Base-by-base conservation (phyloP, 345 rosid species). In the Euphorbia peplus region DNA sequence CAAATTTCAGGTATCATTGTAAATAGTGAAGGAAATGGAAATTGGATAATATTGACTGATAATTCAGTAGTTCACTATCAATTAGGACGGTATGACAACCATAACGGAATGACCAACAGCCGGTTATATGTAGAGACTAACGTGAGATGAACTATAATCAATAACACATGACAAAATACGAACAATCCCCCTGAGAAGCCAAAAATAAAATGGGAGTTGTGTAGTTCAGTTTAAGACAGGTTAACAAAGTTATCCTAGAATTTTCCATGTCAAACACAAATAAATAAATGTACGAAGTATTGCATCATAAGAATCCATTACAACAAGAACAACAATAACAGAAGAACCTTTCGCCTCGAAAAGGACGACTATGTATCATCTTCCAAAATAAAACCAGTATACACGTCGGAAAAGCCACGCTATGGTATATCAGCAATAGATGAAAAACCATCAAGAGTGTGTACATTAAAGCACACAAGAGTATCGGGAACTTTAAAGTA, bases 1-100 rank as follows among this genome's bases (percentile, higher is more conserved):
- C 9, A 70, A 58, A 44, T 28, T 66, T 26, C 26, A 60, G 42
- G 35, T 37, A 37, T 69, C 22, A 60, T 48, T 22, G 56, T 26
- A 48, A 59, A 65, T 57, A 29, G 48, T 28, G 41, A 14, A 28
- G 56, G 14, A 32, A 30, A 42, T 1, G 4, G 42, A 12, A 58
- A 7, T 8, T 56, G 11, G 2, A 26, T 35, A 56, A 24, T 44
- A 44, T n/a, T 48, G 46, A 71, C 55, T 61, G 8, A 28, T 37
- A 69, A 29, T 53, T 13, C 11, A 0, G 30, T 11, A 64, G 39
- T 53, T 13, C 11, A 0, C 21, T 11, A 53, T 39, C 50, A 54
- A 28, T 29, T 26, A 42, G 37, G 59, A 7, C 39, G 25, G n/a
- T 28, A 44, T 42, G 26, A 63, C n/a, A 22, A 44, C 7, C 37